These are phyloP conservation scores for Scedosporium minutisporum DNA, from an alignment of 2,329 filamentous ascomycete species.

Conservation along the genomic window DNA sequence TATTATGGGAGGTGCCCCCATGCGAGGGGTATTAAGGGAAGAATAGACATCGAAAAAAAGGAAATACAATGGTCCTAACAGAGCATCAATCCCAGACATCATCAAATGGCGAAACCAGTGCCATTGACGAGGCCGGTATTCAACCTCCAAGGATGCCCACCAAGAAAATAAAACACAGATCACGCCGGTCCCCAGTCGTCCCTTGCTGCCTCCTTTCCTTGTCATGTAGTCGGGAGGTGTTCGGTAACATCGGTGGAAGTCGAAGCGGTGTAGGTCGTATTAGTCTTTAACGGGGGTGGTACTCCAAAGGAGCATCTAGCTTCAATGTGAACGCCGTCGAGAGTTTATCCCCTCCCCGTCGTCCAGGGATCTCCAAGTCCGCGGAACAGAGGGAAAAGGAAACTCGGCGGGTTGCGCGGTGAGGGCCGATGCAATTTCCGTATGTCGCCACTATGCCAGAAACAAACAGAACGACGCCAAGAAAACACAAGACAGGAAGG, in stretches of 20 bases:
- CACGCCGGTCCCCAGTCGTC: too few relatives aligned
- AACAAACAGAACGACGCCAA: conserved; percentile 16
- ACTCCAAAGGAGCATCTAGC: neutral
- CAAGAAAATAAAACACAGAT: too few relatives aligned
- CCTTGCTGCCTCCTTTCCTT: too few relatives aligned
- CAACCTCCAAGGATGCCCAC: too few relatives aligned
- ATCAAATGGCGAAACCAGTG: too few relatives aligned
- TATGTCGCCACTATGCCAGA: conserved; percentile 1
- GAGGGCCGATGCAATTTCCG: neutral
- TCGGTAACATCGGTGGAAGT: too few relatives aligned
- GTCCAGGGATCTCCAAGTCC: neutral
- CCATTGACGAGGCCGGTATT: too few relatives aligned
- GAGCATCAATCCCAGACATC: too few relatives aligned
- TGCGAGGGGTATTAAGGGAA: neutral
- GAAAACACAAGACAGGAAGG: conserved; percentile 14
- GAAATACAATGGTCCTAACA: too few relatives aligned
- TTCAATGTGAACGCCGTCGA: neutral
- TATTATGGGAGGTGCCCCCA: neutral
- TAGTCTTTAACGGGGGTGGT: neutral
- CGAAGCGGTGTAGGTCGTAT: neutral
- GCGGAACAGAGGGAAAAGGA: neutral
- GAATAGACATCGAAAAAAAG: neutral
- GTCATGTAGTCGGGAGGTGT: too few relatives aligned
- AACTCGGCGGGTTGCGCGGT: neutral
- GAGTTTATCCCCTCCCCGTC: too few relatives aligned